Percentiles rank a stretch among this genome's conserved stretches.
Evolutionary conservation across 495 filamentous ascomycete species (phyloP).

Genomic region (Neurospora sp.): DNA sequence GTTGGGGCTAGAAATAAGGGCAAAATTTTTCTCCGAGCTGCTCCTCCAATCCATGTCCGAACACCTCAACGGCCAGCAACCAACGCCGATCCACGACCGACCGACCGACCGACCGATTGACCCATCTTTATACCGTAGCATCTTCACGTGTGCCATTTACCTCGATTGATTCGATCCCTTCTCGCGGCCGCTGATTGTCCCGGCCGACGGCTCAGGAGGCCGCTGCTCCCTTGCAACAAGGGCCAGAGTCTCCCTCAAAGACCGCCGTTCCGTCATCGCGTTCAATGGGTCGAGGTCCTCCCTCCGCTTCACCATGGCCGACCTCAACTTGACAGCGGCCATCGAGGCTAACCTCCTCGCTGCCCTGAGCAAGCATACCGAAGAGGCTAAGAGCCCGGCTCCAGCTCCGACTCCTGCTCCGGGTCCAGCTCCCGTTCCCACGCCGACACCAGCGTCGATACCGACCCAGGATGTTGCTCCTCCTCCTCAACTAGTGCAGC

Average conservation of each 20-base stretch:
- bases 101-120: neutral
- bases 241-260: conserved; percentile 1
- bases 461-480: neutral
- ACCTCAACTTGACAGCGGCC: conserved; percentile 1
- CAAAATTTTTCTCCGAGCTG: conserved; percentile 31
- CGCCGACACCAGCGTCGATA: neutral
- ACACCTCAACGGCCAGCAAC: conserved; percentile 6
- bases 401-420: neutral
- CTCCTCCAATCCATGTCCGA: conserved; percentile 10
- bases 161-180: neutral
- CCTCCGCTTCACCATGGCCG: conserved; percentile 9
- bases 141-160: neutral
- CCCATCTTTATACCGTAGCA: neutral
- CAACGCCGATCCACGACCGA: conserved; percentile 4
- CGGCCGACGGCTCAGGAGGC: neutral
- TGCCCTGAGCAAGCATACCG: conserved; percentile 5
- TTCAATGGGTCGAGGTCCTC: conserved; percentile 4
- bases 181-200: neutral
- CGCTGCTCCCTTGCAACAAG: conserved; percentile 6
- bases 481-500: neutral
- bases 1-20: conserved; percentile 38
- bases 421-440: neutral
- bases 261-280: neutral
- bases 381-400: neutral
- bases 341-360: conserved; percentile 13